Evolutionary conservation across 2,329 filamentous ascomycete genomes (phyloP).

Genomic region (Canariomyces notabilis): DNA sequence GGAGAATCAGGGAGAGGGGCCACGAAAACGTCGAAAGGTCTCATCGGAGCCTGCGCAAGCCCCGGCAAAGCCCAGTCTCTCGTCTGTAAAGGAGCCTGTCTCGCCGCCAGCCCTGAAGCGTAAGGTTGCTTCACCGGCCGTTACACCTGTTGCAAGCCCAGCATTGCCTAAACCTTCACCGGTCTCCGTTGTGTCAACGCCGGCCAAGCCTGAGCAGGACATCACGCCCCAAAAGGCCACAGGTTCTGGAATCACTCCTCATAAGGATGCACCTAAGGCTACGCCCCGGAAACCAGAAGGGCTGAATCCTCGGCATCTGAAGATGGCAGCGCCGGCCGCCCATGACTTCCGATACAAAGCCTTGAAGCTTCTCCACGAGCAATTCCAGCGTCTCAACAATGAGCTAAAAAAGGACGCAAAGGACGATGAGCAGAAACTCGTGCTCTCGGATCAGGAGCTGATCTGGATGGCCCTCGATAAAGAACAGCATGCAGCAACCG

Average conservation of each 20-base stretch:
- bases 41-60: slow-evolving; percentile 15
- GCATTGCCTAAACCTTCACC: slow-evolving; percentile 6
- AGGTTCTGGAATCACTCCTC: neutral
- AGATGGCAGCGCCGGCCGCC: slow-evolving; percentile 48
- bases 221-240: neutral
- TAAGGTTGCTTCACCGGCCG: slow-evolving; percentile 10
- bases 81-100: slow-evolving; percentile 18
- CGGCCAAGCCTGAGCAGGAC: neutral
- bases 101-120: slow-evolving; percentile 26
- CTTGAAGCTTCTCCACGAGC: slow-evolving; percentile 59
- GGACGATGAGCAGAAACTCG: slow-evolving; percentile 45
- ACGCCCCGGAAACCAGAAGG: slow-evolving; percentile 41
- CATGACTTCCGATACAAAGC: slow-evolving; percentile 53
- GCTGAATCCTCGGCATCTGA: slow-evolving; percentile 64
- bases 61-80: slow-evolving; percentile 2
- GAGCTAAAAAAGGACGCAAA: slow-evolving; percentile 51
- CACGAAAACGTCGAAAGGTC: slow-evolving; percentile 25
- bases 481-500: slow-evolving; percentile 68
- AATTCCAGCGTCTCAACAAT: slow-evolving; percentile 63
- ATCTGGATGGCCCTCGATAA: slow-evolving; percentile 67
- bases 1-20: slow-evolving; percentile 16
- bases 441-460: slow-evolving; percentile 60
- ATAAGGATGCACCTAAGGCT: slow-evolving; percentile 9
- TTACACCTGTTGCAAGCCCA: neutral
- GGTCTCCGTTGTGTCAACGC: slow-evolving; percentile 2